phyloP scores from a whole-genome alignment of 352 stramenopile species.

The Phytophthora melonis region DNA sequence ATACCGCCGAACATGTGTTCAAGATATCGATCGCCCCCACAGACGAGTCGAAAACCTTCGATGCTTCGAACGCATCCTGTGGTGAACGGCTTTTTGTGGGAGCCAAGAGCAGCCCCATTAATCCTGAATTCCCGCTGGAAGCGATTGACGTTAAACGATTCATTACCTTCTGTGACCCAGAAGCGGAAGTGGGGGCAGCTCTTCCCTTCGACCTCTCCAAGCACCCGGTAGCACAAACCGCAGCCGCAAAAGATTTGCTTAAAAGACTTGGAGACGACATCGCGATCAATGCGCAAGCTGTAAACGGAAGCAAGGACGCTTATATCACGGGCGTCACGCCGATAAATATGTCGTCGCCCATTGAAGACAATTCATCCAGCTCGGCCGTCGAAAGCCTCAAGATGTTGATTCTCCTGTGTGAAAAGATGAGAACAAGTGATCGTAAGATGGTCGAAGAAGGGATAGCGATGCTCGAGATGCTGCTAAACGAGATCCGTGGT shows the following conservation, averaged over 20 bases:
- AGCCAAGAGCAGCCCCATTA: conserved; percentile 44
- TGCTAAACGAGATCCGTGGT: conserved; percentile 58
- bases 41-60: conserved; percentile 47
- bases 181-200: conserved; percentile 46
- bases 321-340: conserved; percentile 76
- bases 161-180: conserved; percentile 80
- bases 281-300: conserved; percentile 75
- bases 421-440: conserved; percentile 61
- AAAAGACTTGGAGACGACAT: conserved; percentile 94
- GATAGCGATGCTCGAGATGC: conserved; percentile 61
- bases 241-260: conserved; percentile 95
- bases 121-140: conserved; percentile 80
- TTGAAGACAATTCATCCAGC: conserved; percentile 12
- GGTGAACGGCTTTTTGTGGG: conserved; percentile 51
- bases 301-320: conserved; percentile 81
- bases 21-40: conserved; percentile 28
- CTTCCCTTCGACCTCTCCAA: conserved; percentile 95
- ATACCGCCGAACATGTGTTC: conserved; percentile 45
- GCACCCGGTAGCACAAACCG: conserved; percentile 91
- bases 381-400: conserved; percentile 48
- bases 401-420: conserved; percentile 60
- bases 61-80: conserved; percentile 86
- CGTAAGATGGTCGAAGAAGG: conserved; percentile 57
- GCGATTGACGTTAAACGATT: conserved; percentile 74
- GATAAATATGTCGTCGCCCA: conserved; percentile 41